phyloP scores from a whole-genome alignment of 116 monocot genomes.

The Iris pallida region DNA sequence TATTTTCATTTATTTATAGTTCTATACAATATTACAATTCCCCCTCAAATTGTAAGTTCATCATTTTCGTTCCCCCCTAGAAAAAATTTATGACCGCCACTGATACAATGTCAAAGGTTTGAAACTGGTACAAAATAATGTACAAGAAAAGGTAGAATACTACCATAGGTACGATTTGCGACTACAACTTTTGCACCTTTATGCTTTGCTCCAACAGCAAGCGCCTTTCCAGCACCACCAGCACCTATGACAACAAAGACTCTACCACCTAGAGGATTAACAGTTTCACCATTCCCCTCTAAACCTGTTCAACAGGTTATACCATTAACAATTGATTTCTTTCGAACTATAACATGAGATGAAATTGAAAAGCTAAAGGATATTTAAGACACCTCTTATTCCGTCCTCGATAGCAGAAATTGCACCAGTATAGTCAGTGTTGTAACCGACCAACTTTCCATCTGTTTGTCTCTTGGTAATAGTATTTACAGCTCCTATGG shows the following conservation, averaged over 20 bases:
- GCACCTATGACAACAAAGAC: slow-evolving; percentile 93
- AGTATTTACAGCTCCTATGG: slow-evolving; percentile 94
- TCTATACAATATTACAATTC: no score
- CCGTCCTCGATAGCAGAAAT: slow-evolving; percentile 99
- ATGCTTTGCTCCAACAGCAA: slow-evolving; percentile 95
- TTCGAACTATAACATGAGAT: neutral
- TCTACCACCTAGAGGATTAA: slow-evolving; percentile 75
- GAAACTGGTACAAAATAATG: no score
- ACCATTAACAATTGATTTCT: slow-evolving; percentile 1
- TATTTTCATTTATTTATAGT: no score
- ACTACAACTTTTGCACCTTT: slow-evolving; percentile 92
- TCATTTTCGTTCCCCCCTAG: no score
- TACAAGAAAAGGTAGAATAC: neutral
- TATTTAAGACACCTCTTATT: slow-evolving; percentile 50
- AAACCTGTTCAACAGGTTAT: slow-evolving; percentile 24
- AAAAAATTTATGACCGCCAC: no score
- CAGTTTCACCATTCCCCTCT: slow-evolving; percentile 26
- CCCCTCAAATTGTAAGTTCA: no score
- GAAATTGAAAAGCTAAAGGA: neutral
- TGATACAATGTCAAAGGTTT: no score
- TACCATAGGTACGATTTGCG: slow-evolving; percentile 96
- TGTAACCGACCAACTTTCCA: slow-evolving; percentile 89
- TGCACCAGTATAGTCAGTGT: slow-evolving; percentile 93
- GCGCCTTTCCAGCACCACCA: slow-evolving; percentile 98
- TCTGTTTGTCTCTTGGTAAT: slow-evolving; percentile 68